phyloP scores from a whole-genome alignment of 345 rosid species.

The Bruguiera gymnorhiza region DNA sequence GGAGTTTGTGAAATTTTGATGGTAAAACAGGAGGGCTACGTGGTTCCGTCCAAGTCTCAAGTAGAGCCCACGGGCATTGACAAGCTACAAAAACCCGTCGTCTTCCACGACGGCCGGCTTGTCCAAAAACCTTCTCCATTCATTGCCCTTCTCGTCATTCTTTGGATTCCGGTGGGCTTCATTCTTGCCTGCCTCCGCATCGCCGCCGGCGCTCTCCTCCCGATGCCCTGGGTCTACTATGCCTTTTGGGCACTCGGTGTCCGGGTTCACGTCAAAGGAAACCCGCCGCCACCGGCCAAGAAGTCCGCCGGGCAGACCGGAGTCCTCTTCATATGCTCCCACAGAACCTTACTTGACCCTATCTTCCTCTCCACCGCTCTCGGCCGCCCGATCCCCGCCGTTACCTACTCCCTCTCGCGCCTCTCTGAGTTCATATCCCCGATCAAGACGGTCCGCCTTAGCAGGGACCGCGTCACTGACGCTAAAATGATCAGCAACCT shows the following conservation, averaged over 20 bases:
- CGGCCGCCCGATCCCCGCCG: slow-evolving; percentile 64
- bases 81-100: slow-evolving; percentile 51
- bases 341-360: slow-evolving; percentile 68
- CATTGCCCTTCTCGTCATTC: slow-evolving; percentile 42
- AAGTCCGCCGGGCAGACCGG: slow-evolving; percentile 44
- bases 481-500: slow-evolving; percentile 55
- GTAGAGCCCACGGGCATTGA: slow-evolving; percentile 22
- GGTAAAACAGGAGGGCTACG: slow-evolving; percentile 36
- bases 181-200: slow-evolving; percentile 49
- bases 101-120: slow-evolving; percentile 78
- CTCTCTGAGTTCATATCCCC: slow-evolving; percentile 75
- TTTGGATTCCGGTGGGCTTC: slow-evolving; percentile 71
- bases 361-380: slow-evolving; percentile 60
- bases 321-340: slow-evolving; percentile 66
- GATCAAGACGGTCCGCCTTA: slow-evolving; percentile 59
- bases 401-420: slow-evolving; percentile 68
- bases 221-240: slow-evolving; percentile 51
- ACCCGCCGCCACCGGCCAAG: slow-evolving; percentile 49
- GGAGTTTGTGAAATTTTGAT: too few relatives aligned
- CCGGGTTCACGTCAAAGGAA: slow-evolving; percentile 51
- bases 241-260: slow-evolving; percentile 54
- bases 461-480: slow-evolving; percentile 54
- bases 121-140: slow-evolving; percentile 61
- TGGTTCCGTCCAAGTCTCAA: slow-evolving; percentile 26
- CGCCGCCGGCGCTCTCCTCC: slow-evolving; percentile 53